Evolutionary conservation across 176 grass and related monocot genomes (phyloP).

Genomic region (Phyllostachys edulis): DNA sequence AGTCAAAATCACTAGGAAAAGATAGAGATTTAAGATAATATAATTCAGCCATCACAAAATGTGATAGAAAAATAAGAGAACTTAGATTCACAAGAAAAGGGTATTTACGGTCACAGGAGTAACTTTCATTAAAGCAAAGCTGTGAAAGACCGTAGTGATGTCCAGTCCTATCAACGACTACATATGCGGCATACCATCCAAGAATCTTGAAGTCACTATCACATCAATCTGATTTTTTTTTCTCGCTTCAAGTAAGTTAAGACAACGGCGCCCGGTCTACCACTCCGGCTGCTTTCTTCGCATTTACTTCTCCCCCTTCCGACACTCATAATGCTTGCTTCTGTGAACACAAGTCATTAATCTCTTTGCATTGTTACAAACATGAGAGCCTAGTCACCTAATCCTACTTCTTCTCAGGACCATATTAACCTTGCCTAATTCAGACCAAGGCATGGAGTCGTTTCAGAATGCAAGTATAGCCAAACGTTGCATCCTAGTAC

Average conservation of each 20-base stretch:
- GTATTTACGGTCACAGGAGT: not conserved
- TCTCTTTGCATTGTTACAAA: slow-evolving; percentile 25
- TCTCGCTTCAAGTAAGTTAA: slow-evolving; percentile 32
- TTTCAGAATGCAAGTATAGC: not conserved
- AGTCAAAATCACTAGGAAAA: not conserved
- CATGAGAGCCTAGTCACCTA: not conserved
- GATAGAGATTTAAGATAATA: not conserved
- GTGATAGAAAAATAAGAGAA: not conserved
- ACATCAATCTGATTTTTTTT: not conserved
- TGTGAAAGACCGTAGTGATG: not conserved
- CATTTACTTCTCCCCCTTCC: slow-evolving; percentile 14
- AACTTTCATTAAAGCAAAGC: not conserved
- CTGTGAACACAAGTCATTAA: slow-evolving; percentile 3
- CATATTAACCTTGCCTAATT: not conserved
- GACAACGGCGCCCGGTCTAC: slow-evolving; percentile 8
- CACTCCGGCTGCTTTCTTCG: slow-evolving; percentile 13
- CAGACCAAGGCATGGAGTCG: not conserved
- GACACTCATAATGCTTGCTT: not conserved
- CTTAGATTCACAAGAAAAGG: not conserved
- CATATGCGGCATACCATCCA: not conserved
- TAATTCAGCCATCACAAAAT: not conserved
- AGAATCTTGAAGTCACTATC: slow-evolving; percentile 29
- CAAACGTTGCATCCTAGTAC: not conserved
- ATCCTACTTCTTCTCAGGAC: not conserved
- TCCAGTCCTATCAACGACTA: not conserved